These are phyloP conservation scores for Russula sp. DNA, from an alignment of 768 basidiomycete genomes.

Conservation along the genomic window DNA sequence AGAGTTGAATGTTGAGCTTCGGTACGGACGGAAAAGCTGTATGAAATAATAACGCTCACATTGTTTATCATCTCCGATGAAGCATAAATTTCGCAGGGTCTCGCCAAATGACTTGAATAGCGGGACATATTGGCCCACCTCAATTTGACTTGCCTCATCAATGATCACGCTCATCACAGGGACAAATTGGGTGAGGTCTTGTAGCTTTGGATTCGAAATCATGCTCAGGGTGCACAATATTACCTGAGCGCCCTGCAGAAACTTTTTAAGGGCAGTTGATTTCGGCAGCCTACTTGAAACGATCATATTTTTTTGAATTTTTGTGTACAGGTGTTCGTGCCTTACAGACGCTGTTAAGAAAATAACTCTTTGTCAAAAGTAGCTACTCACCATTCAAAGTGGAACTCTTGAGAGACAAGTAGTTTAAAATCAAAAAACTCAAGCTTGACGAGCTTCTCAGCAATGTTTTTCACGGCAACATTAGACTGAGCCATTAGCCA, in stretches of 20 bases:
- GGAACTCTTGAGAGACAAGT: constrained; percentile 65
- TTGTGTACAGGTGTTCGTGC: constrained; percentile 72
- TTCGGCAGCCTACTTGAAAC: constrained; percentile 33
- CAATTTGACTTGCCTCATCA: constrained; percentile 32
- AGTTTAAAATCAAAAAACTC: constrained; percentile 53
- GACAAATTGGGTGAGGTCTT: constrained; percentile 23
- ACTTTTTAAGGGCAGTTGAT: constrained; percentile 25
- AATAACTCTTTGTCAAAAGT: constrained; percentile 12
- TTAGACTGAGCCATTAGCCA: constrained; percentile 85
- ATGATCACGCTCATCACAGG: constrained; percentile 29
- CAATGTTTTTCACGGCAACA: constrained; percentile 86
- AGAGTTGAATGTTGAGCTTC: not conserved
- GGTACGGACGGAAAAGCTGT: not conserved
- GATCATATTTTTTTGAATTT: constrained; percentile 45
- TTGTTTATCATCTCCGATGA: constrained; percentile 27
- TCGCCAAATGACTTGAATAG: constrained; percentile 20
- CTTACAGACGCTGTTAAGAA: constrained; percentile 31
- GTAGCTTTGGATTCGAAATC: constrained; percentile 40
- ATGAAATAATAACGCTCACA: too few relatives aligned
- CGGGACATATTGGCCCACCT: constrained; percentile 27
- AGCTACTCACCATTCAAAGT: constrained; percentile 49
- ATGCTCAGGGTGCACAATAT: constrained; percentile 73
- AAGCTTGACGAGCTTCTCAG: constrained; percentile 59
- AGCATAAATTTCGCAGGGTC: constrained; percentile 31
- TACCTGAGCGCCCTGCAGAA: constrained; percentile 41